These are phyloP conservation scores for Pichia kudriavzevii DNA, from an alignment of 1,139 yeast genomes.

Conservation along the genomic window DNA sequence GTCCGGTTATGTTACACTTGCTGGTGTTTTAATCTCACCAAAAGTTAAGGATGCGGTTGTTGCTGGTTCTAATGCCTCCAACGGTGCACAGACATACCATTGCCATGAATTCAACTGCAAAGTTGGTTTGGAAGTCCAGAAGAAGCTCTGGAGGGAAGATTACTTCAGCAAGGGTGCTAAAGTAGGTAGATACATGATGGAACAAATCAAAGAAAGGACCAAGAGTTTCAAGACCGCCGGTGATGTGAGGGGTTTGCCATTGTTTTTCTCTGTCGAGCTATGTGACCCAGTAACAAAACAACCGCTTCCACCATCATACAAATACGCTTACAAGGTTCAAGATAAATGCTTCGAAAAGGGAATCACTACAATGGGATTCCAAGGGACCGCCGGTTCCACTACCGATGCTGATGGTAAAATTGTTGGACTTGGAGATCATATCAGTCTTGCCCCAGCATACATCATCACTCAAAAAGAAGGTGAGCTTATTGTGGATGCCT, in stretches of 20 bases:
- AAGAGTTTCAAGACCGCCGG: constrained; percentile 38
- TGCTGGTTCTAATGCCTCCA: constrained; percentile 36
- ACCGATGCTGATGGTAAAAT: constrained; percentile 18
- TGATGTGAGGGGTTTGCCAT: constrained; percentile 55
- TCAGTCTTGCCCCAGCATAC: constrained; percentile 45
- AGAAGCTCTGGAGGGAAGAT: constrained; percentile 38
- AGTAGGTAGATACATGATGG: constrained; percentile 44
- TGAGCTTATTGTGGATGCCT: constrained; percentile 24
- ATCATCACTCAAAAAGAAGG: constrained; percentile 40
- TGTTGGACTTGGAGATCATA: constrained; percentile 39
- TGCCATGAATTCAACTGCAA: constrained; percentile 55
- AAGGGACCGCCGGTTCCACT: constrained; percentile 35
- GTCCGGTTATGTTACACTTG: constrained; percentile 56
- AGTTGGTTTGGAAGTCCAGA: constrained; percentile 52
- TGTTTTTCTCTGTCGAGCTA: constrained; percentile 55
- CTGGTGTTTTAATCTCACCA: constrained; percentile 51
- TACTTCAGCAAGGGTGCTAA: constrained; percentile 43
- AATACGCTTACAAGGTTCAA: constrained; percentile 30
- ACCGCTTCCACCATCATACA: constrained; percentile 33
- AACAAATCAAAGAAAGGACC: constrained; percentile 31
- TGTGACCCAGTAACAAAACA: constrained; percentile 44
- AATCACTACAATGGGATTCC: constrained; percentile 37
- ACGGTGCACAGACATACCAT: constrained; percentile 57
- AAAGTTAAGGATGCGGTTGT: constrained; percentile 39
- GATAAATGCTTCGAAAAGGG: constrained; percentile 37